Evolutionary conservation across 208 protist species (phyloP).

Genomic region (Zelonia costaricensis): DNA sequence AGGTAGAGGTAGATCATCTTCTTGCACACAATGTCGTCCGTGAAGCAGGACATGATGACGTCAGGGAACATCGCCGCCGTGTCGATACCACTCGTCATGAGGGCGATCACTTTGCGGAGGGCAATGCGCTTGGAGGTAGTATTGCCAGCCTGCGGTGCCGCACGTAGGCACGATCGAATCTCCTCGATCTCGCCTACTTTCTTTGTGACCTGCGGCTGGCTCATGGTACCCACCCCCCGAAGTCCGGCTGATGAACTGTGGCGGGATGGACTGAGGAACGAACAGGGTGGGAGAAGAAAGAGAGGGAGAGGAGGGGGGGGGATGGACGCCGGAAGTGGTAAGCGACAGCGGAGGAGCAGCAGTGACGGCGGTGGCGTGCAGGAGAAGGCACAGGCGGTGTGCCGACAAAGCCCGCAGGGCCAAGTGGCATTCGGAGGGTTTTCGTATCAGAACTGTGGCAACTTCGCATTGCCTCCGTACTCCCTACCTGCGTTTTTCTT

Average conservation of each 20-base stretch:
- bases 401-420: no score
- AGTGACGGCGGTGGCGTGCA: no score
- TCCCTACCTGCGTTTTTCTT: no score
- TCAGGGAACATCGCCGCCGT: conserved; percentile 92
- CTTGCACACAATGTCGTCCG: conserved; percentile 95
- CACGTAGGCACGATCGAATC: conserved; percentile 35
- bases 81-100: conserved; percentile 97
- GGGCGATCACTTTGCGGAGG: conserved; percentile 92
- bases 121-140: conserved; percentile 54
- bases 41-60: conserved; percentile 90
- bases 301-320: no score
- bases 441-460: no score
- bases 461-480: no score
- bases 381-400: no score
- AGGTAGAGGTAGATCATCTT: conserved; percentile 98
- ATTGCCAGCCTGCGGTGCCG: conserved; percentile 47
- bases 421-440: no score
- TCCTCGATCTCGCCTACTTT: conserved; percentile 44
- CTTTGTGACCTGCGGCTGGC: conserved; percentile 9
- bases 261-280: not conserved
- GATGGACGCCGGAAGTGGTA: not conserved
- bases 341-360: no score
- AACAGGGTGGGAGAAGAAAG: not conserved
- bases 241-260: not conserved
- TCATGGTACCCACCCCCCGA: no score